A percentile compares a stretch with the other conserved stretches of the same genome.
These are phyloP conservation scores for Scheffersomyces illinoinensis DNA, from an alignment of 1,139 yeast genomes.

Conservation along the genomic window DNA sequence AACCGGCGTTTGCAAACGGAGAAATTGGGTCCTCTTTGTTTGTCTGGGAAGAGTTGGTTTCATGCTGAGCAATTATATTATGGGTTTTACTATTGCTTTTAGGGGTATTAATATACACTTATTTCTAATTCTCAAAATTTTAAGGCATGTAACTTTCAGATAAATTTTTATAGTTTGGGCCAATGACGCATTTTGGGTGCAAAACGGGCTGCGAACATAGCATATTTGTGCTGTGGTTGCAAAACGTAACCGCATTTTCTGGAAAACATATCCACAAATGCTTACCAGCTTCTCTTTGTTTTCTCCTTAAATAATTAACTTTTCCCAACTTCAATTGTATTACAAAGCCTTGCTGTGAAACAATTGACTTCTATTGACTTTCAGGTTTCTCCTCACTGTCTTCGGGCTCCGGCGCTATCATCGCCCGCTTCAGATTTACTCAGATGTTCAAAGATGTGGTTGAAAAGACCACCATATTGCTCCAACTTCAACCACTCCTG, in stretches of 20 bases:
- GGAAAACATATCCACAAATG: too few species aligned
- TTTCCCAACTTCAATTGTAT: too few species aligned
- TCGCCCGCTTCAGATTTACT: too few species aligned
- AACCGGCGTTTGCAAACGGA: background rate
- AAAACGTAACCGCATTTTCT: background rate
- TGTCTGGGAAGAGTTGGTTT: background rate
- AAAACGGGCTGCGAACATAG: background rate
- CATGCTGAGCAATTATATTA: background rate
- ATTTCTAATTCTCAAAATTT: background rate
- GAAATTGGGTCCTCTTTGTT: constrained; percentile 1
- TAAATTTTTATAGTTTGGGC: too few species aligned
- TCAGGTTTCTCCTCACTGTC: too few species aligned
- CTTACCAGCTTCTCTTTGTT: too few species aligned
- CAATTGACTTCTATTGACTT: too few species aligned
- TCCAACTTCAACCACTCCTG: background rate
- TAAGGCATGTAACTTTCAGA: background rate
- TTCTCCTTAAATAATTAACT: too few species aligned
- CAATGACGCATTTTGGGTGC: background rate
- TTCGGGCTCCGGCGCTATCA: too few species aligned
- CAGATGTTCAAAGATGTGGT: too few species aligned
- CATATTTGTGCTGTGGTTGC: background rate
- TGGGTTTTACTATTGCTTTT: background rate
- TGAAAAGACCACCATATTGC: too few species aligned
- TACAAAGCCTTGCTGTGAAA: too few species aligned
- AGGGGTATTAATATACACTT: background rate